Evolutionary conservation across 75 land plant species (phyloP).

Genomic region (Adiantum capillusveneris): DNA sequence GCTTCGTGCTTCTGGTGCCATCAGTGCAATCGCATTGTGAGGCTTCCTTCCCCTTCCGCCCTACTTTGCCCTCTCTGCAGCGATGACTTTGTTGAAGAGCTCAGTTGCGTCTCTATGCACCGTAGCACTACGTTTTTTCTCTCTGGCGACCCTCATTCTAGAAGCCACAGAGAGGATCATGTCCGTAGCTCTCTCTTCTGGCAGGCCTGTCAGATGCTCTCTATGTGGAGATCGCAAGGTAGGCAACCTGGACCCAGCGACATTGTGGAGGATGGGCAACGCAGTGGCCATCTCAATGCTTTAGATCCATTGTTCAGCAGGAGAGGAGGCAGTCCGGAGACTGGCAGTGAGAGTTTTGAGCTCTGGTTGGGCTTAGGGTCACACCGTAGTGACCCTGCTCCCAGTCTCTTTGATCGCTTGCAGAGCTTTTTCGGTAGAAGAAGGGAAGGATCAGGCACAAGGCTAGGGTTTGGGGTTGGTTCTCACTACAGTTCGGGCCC

Average conservation of each 20-base stretch:
- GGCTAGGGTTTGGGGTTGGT: constrained; percentile 4
- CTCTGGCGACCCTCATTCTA: constrained; percentile 23
- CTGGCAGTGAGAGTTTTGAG: not conserved
- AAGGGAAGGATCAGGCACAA: constrained; percentile 23
- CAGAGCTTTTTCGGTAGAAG: constrained; percentile 34
- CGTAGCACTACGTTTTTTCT: not conserved
- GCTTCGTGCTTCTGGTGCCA: constrained; percentile 17
- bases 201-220: not conserved
- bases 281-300: no score
- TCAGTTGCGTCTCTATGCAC: constrained; percentile 9
- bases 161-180: constrained; percentile 34
- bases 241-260: constrained; percentile 7
- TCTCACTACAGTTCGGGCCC: constrained; percentile 9
- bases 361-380: constrained; percentile 11
- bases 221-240: not conserved
- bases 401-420: constrained; percentile 26
- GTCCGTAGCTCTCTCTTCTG: not conserved
- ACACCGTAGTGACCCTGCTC: constrained; percentile 1
- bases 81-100: constrained; percentile 53
- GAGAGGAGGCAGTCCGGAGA: not conserved
- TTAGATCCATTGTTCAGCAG: no score
- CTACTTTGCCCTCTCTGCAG: constrained; percentile 44
- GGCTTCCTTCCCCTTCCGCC: not conserved
- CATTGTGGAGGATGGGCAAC: not conserved
- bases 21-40: not conserved